Conservation (phyloP, 352 stramenopile genomes). For the Pseudoperonospora humuli region DNA sequence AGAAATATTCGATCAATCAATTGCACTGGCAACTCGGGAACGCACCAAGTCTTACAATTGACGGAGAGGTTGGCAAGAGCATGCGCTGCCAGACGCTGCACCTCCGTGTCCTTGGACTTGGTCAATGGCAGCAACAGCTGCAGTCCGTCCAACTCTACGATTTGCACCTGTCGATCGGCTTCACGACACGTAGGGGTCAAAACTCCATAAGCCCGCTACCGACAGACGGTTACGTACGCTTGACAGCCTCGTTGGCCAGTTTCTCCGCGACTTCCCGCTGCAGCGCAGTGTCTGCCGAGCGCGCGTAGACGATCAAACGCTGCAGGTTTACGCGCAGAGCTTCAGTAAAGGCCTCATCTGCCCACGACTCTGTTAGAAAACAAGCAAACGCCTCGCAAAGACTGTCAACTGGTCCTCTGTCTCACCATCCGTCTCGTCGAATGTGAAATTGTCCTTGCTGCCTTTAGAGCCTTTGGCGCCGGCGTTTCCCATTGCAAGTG, state of each 20-base stretch:
- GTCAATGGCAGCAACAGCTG: slow-evolving; percentile 90
- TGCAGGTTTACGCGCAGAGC: slow-evolving; percentile 85
- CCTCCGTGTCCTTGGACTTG: slow-evolving; percentile 88
- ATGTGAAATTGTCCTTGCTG: slow-evolving; percentile 78
- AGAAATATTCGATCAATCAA: not conserved
- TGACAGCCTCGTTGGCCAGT: slow-evolving; percentile 92
- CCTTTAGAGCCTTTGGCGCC: slow-evolving; percentile 42
- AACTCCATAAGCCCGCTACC: not conserved
- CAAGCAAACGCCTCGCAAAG: not conserved
- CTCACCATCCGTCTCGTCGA: slow-evolving; percentile 58
- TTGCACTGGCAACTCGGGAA: not conserved
- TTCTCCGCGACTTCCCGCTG: slow-evolving; percentile 92
- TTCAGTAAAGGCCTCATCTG: slow-evolving; percentile 86
- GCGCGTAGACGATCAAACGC: slow-evolving; percentile 89
- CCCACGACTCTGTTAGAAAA: not conserved
- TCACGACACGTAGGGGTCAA: not conserved
- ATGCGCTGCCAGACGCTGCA: slow-evolving; percentile 90
- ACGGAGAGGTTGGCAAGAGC: slow-evolving; percentile 92
- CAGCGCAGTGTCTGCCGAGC: slow-evolving; percentile 83
- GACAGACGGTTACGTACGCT: slow-evolving; percentile 43
- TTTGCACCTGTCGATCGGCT: slow-evolving; percentile 91
- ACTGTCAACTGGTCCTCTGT: too few species aligned
- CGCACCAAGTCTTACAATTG: slow-evolving; percentile 50
- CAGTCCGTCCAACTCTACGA: slow-evolving; percentile 90
- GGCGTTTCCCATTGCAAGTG: slow-evolving; percentile 41